Evolutionary conservation across 73 alveolate species (phyloP), one percentile per base, ranked within the genome.

Genomic region (Paraurostyla sp.): DNA sequence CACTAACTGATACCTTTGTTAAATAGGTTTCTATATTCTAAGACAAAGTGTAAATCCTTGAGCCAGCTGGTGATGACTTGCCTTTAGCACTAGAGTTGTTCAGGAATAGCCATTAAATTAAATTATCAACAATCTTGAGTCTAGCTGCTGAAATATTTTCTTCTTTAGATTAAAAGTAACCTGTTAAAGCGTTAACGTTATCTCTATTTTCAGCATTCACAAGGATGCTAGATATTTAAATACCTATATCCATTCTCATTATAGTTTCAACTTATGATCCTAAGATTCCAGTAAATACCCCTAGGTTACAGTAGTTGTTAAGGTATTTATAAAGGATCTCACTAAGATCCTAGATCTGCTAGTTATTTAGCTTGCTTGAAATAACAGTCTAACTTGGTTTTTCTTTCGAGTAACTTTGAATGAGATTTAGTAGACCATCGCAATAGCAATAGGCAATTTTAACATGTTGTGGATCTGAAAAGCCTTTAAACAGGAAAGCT

Each of bases 1-100:
- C 89, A 52, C 50, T 51, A 18, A 27, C 27, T 2, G 51, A 6
- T 4, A 78, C 27, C 43, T 81, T 41, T 6, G 42, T 40, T 0
- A 83, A n/a, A 13, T 63, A 0, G n/a, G 45, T 41, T 7, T 56
- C 92, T 7, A 83, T 23, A 6, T 63, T 56, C 38, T 30, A 43
- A 38, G 59, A 20, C 38, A 83, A 69, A 25, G 27, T 29, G 23
- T 50, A 63, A 42, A 63, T 45, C 25, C 54, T 36, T 27, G 36
- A 43, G 20, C 73, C 63, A 36, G 84, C 71, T 4, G 92, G 85
- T 3, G 92, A 40, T n/a, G 60, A n/a, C 58, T 62, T 60, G 46
- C 43, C 25, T 35, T 83, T 83, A n/a, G 23, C 2, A 1, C 36
- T 69, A 15, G 60, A 63, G 62, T 23, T 42, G 33, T 83, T 83